Conservation (phyloP, 1,139 yeast genomes). For the Pichia sp. region DNA sequence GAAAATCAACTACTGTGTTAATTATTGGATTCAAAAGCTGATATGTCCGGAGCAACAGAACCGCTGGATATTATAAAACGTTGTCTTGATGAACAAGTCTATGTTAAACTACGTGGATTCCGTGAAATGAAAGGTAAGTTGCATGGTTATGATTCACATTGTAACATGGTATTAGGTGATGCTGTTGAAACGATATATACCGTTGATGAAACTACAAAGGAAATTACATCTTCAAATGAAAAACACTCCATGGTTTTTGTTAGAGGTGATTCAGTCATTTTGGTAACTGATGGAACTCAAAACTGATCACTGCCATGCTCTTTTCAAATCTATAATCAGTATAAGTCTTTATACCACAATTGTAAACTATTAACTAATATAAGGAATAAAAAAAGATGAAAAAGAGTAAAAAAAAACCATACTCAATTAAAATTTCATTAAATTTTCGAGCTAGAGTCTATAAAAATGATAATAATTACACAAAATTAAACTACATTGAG, state of each 20-base stretch:
- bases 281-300: constrained; percentile 31
- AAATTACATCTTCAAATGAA: constrained; percentile 46
- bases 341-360: too few relatives aligned
- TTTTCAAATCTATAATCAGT: background rate
- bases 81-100: constrained; percentile 79
- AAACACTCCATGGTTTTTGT: constrained; percentile 86
- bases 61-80: constrained; percentile 86
- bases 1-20: too few relatives aligned
- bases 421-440: too few relatives aligned
- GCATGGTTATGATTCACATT: constrained; percentile 94
- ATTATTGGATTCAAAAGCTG: too few relatives aligned
- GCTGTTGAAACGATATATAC: constrained; percentile 77
- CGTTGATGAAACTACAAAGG: constrained; percentile 40
- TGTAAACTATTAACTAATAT: too few relatives aligned
- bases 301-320: constrained; percentile 8
- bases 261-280: constrained; percentile 90
- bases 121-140: constrained; percentile 85
- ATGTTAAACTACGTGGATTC: constrained; percentile 92
- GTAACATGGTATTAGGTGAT: constrained; percentile 91
- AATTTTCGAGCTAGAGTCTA: too few relatives aligned
- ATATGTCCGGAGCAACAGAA: constrained; percentile 33
- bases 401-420: background rate
- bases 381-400: background rate
- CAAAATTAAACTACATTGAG: constrained; percentile 36
- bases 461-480: background rate